Evolutionary conservation across 345 rosid species (phyloP).

Genomic region (Garcia nutans): DNA sequence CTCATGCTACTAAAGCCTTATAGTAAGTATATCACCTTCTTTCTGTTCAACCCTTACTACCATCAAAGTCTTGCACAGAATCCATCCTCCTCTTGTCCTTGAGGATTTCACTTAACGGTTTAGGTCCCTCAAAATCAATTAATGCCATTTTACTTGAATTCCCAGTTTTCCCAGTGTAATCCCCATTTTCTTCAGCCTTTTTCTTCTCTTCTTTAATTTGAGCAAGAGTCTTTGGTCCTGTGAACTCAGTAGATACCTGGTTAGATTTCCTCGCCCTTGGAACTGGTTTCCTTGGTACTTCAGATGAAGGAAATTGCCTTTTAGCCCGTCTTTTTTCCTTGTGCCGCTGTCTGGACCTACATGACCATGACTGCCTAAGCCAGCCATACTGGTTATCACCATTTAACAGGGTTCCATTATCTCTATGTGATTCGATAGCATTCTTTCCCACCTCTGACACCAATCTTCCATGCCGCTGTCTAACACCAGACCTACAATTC

Average conservation of each 20-base stretch:
- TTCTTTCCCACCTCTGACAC: slow-evolving; percentile 32
- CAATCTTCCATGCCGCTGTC: slow-evolving; percentile 30
- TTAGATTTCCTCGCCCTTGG: slow-evolving; percentile 29
- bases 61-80: slow-evolving; percentile 2
- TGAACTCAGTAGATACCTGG: slow-evolving; percentile 32
- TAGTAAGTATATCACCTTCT: background rate
- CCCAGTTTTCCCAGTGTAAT: slow-evolving; percentile 8
- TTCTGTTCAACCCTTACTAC: slow-evolving; percentile 11
- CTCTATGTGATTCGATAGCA: slow-evolving; percentile 21
- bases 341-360: slow-evolving; percentile 20
- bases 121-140: slow-evolving; percentile 50
- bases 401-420: slow-evolving; percentile 23
- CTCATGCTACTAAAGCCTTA: background rate
- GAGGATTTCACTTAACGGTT: slow-evolving; percentile 55
- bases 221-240: slow-evolving; percentile 54
- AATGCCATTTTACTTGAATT: slow-evolving; percentile 6
- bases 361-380: slow-evolving; percentile 20
- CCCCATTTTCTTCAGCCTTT: slow-evolving; percentile 25
- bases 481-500: slow-evolving; percentile 22
- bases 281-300: slow-evolving; percentile 27
- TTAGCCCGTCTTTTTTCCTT: slow-evolving; percentile 26
- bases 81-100: slow-evolving; percentile 36
- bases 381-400: slow-evolving; percentile 23
- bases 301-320: slow-evolving; percentile 23
- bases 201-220: slow-evolving; percentile 53